phyloP scores from a whole-genome alignment of 2,329 filamentous ascomycete genomes.

The Ascomycota sp. region DNA sequence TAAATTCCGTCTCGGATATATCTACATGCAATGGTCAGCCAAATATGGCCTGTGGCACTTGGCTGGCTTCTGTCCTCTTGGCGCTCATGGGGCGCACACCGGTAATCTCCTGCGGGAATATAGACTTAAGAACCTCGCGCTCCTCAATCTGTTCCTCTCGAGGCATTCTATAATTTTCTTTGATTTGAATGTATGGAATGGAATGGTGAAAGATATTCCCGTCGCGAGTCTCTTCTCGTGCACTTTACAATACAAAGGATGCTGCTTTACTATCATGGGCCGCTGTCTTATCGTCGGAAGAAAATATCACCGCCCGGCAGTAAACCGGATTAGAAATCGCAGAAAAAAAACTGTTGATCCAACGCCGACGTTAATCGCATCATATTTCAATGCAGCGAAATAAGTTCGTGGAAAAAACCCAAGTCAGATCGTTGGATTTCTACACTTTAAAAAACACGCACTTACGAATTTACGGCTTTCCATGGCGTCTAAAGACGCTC shows the following conservation, averaged over 20 bases:
- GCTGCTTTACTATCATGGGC: no score
- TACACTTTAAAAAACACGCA: neutral
- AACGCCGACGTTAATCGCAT: neutral
- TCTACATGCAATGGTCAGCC: constrained; percentile 28
- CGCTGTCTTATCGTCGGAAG: no score
- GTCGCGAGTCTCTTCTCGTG: no score
- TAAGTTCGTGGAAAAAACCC: neutral
- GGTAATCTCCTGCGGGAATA: constrained; percentile 95
- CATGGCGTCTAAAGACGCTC: constrained; percentile 29
- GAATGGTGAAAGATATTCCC: neutral
- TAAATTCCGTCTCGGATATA: constrained; percentile 75
- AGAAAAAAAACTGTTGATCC: neutral
- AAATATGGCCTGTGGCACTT: neutral
- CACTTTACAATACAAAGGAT: no score
- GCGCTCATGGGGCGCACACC: constrained; percentile 25
- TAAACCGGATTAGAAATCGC: neutral
- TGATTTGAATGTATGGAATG: neutral
- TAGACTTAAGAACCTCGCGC: constrained; percentile 91
- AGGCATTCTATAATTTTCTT: constrained; percentile 24
- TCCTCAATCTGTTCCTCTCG: constrained; percentile 87
- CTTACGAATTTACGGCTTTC: no score
- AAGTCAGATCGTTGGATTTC: neutral
- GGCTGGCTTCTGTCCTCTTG: neutral
- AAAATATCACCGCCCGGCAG: neutral
- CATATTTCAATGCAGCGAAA: neutral